phyloP scores from a whole-genome alignment of 805 yeast species.

The Tetrapisispora nanseiensis region DNA sequence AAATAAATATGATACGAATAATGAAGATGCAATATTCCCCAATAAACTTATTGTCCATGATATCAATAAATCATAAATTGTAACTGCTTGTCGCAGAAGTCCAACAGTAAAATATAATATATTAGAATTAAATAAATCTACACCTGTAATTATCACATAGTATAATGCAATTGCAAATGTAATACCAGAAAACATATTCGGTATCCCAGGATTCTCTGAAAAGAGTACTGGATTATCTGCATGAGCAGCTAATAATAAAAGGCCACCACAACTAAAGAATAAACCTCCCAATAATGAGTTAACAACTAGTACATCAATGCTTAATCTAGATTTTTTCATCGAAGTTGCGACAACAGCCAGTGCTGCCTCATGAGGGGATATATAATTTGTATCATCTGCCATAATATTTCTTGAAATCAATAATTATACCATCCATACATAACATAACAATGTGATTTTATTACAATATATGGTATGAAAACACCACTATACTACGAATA shows the following conservation, averaged over 20 bases:
- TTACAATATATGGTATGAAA: too few species aligned
- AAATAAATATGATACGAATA: conserved; percentile 57
- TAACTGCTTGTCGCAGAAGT: conserved; percentile 57
- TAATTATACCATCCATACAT: too few species aligned
- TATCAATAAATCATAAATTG: conserved; percentile 48
- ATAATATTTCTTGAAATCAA: background rate
- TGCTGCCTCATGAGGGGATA: conserved; percentile 75
- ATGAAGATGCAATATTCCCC: conserved; percentile 52
- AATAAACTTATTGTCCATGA: conserved; percentile 63
- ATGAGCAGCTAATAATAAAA: conserved; percentile 50
- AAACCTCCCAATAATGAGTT: conserved; percentile 65
- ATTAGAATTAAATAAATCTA: conserved; percentile 68
- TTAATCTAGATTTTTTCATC: conserved; percentile 70
- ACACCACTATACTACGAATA: too few species aligned
- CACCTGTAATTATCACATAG: conserved; percentile 61
- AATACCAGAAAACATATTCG: conserved; percentile 49
- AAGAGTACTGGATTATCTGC: conserved; percentile 38
- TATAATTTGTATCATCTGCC: conserved; percentile 30
- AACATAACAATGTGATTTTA: too few species aligned
- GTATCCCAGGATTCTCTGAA: conserved; percentile 40
- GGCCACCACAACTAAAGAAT: conserved; percentile 61
- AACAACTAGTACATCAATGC: conserved; percentile 47
- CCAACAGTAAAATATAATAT: conserved; percentile 67
- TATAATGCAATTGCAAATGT: conserved; percentile 64
- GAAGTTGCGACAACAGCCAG: conserved; percentile 76